Evolutionary conservation across 495 filamentous ascomycete genomes (phyloP).

Genomic region (Oleoguttula mirabilis): DNA sequence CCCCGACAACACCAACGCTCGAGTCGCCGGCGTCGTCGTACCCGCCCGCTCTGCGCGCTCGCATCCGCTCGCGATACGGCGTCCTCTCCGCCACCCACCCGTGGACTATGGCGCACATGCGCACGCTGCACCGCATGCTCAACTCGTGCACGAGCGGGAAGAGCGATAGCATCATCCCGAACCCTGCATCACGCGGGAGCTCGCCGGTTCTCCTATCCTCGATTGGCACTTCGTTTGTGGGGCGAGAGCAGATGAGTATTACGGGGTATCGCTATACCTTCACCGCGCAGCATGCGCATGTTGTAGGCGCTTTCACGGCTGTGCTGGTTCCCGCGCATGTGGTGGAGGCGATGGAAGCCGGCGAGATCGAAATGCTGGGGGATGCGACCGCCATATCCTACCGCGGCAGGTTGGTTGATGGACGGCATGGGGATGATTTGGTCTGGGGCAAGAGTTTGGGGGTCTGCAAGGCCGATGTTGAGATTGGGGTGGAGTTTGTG

Average conservation of each 20-base stretch:
- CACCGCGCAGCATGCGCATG: constrained; percentile 7
- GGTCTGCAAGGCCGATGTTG: not conserved
- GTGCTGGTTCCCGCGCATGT: constrained; percentile 7
- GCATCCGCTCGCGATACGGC: constrained; percentile 15
- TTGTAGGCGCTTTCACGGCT: constrained; percentile 11
- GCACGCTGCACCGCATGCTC: constrained; percentile 16
- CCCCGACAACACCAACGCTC: not conserved
- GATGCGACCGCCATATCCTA: constrained; percentile 4
- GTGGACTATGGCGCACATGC: constrained; percentile 19
- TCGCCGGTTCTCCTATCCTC: not conserved
- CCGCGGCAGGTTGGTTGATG: not conserved
- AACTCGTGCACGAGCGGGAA: constrained; percentile 10
- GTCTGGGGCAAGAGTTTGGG: constrained; percentile 3
- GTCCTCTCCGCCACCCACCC: constrained; percentile 13
- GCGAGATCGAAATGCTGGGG: constrained; percentile 15
- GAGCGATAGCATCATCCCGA: constrained; percentile 12
- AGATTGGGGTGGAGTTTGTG: constrained; percentile 9
- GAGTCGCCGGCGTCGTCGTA: not conserved
- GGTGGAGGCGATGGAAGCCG: constrained; percentile 4
- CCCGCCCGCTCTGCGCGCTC: constrained; percentile 3
- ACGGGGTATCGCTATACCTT: constrained; percentile 3
- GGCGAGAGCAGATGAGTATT: not conserved
- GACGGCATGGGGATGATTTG: constrained; percentile 8
- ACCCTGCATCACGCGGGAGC: not conserved
- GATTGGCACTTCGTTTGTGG: not conserved